Base-by-base conservation (phyloP, 2,329 filamentous ascomycete genomes). In the Phialocephala subalpina region DNA sequence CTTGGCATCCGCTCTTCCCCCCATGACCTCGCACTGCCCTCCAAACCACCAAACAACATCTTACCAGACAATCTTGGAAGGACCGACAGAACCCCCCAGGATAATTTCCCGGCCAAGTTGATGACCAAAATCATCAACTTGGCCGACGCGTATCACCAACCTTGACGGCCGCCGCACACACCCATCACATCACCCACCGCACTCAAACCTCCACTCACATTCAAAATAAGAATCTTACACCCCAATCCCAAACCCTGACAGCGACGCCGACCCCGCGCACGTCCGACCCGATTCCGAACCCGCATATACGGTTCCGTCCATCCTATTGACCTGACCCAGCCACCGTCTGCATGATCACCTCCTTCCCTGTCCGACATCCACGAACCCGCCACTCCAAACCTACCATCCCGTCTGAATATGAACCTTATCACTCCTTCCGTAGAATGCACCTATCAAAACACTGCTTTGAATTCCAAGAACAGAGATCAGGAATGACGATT, bases 341-440 rank as follows among this genome's bases (percentile, higher is more conserved):
- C 40, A 18, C 40, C 40, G 18, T n/a, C 40, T n/a, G n/a, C 40
- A 42, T n/a, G 14, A 16, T 6, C 40, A 42, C 16, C 40, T n/a
- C 16, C 40, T 6, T 42, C 40, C n/a, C 14, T n/a, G 14, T 42
- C n/a, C 12, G 18, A 16, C 16, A 42, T 6, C 40, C 36, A 9
- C 12, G 18, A n/a, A 16, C n/a, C 11, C 11, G 6, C n/a, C 22
- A 25, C 22, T 22, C 45, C n/a, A 5, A 49, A 25, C 45, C 11
- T 20, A 25, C 6, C 7, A 20, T n/a, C 40, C 14, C 2, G n/a
- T n/a, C 16, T n/a, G 14, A 14, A 12, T 20, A 4, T 11, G 11
- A 53, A 53, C 49, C 27, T 53, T 53, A 53, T 29, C 27, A 33
- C 49, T 53, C 49, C 49, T 53, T 29, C 49, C 49, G 45, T 25